Conservation (phyloP, 176 grass and related monocot genomes). For the Bolboschoenus planiculmis region DNA sequence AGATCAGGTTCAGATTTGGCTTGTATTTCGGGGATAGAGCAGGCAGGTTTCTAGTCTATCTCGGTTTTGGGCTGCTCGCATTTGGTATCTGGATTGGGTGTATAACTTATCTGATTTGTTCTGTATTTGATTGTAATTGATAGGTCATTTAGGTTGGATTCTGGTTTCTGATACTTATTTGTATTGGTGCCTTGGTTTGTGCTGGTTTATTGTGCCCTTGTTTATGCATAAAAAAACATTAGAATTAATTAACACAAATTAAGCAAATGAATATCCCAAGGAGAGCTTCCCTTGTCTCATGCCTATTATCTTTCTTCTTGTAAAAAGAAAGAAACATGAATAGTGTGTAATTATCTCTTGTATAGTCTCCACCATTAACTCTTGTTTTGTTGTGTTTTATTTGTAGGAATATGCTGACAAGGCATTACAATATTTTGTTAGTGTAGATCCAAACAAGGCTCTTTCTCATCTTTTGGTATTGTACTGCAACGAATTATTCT, state of each 20-base stretch:
- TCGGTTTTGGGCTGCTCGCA: neutral
- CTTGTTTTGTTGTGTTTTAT: constrained; percentile 15
- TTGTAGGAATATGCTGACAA: constrained; percentile 88
- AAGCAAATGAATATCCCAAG: neutral
- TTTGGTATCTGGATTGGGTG: neutral
- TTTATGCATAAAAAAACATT: neutral
- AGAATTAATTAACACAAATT: neutral
- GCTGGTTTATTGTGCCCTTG: neutral
- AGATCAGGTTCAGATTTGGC: neutral
- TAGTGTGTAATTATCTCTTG: neutral
- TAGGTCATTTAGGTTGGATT: neutral
- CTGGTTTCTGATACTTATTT: neutral
- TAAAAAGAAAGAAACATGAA: neutral
- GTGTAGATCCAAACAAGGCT: constrained; percentile 52
- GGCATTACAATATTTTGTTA: constrained; percentile 79
- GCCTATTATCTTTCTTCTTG: neutral
- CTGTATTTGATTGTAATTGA: neutral
- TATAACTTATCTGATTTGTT: neutral
- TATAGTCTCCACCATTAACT: neutral
- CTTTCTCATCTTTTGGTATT: constrained; percentile 75
- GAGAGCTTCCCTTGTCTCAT: neutral
- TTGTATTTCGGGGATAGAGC: neutral
- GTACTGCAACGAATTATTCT: constrained; percentile 5
- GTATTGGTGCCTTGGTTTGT: neutral
- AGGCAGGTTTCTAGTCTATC: neutral